phyloP scores from a whole-genome alignment of 2,329 filamentous ascomycete genomes.

The Penicillium sp. region DNA sequence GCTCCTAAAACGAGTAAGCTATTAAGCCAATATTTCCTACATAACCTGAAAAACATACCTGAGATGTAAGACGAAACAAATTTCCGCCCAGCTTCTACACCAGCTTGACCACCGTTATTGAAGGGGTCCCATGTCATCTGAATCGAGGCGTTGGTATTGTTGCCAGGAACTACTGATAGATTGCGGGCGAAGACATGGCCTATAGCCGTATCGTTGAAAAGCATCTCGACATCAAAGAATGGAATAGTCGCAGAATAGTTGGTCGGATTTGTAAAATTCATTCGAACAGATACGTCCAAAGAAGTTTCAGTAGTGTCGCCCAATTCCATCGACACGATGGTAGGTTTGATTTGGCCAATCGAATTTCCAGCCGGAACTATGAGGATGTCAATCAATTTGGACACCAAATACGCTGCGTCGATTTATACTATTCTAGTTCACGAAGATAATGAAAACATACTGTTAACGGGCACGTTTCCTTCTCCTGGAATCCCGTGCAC shows the following conservation, averaged over 20 bases:
- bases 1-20: conserved; percentile 57
- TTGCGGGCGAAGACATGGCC: conserved; percentile 75
- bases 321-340: conserved; percentile 74
- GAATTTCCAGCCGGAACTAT: conserved; percentile 65
- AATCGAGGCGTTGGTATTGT: conserved; percentile 73
- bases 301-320: conserved; percentile 73
- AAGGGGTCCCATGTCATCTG: conserved; percentile 76
- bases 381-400: conserved; percentile 32
- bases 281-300: conserved; percentile 70
- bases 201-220: conserved; percentile 74
- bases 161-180: conserved; percentile 68
- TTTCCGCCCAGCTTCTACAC: conserved; percentile 68
- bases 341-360: conserved; percentile 62
- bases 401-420: conserved; percentile 20
- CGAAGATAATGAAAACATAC: conserved; percentile 66
- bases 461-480: conserved; percentile 88
- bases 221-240: conserved; percentile 75
- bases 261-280: conserved; percentile 91
- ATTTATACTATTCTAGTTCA: conserved; percentile 32
- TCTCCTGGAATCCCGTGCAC: conserved; percentile 82
- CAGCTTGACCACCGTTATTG: conserved; percentile 65
- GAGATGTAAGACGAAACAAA: conserved; percentile 87
- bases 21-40: neutral
- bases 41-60: conserved; percentile 56
- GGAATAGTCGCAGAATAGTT: conserved; percentile 84